These are phyloP conservation scores for Fusarium sulawesiense DNA, from an alignment of 2,329 filamentous ascomycete genomes.

Conservation along the genomic window DNA sequence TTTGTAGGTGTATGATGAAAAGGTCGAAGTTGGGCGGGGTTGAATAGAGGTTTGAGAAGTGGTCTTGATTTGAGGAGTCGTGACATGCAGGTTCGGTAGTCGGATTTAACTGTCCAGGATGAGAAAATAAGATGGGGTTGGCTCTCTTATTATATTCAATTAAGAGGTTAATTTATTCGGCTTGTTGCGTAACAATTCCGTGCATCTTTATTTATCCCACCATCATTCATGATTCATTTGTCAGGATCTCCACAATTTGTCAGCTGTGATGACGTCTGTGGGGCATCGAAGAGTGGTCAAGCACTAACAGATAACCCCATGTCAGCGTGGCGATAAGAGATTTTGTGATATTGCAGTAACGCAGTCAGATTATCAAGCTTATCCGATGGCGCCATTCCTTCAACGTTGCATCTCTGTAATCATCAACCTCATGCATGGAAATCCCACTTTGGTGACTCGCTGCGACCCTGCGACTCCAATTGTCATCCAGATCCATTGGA, in stretches of 20 bases:
- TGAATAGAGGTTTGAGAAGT: conserved; percentile 2
- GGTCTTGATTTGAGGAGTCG: conserved; percentile 2
- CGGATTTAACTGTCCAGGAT: neutral
- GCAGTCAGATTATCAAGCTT: neutral
- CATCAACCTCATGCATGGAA: neutral
- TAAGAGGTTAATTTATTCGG: neutral
- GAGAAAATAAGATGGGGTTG: neutral
- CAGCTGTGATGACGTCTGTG: conserved; percentile 26
- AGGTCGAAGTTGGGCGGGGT: conserved; percentile 11
- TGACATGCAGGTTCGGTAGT: neutral
- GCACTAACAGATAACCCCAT: conserved; percentile 8
- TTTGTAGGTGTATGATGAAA: conserved; percentile 3
- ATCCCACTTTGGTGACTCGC: neutral
- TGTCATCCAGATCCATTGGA: too few relatives aligned
- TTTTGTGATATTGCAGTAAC: neutral
- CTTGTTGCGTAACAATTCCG: conserved; percentile 19
- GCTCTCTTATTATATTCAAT: neutral
- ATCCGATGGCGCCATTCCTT: neutral
- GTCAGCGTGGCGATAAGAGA: fast-evolving
- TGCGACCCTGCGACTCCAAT: neutral
- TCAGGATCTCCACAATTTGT: conserved; percentile 19
- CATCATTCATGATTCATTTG: conserved; percentile 19
- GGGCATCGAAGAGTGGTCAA: neutral
- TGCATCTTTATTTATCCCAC: conserved; percentile 10
- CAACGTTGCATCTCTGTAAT: neutral